These are phyloP conservation scores for Glebionis coronaria DNA, from an alignment of 129 eudicot genomes.

Conservation along the genomic window DNA sequence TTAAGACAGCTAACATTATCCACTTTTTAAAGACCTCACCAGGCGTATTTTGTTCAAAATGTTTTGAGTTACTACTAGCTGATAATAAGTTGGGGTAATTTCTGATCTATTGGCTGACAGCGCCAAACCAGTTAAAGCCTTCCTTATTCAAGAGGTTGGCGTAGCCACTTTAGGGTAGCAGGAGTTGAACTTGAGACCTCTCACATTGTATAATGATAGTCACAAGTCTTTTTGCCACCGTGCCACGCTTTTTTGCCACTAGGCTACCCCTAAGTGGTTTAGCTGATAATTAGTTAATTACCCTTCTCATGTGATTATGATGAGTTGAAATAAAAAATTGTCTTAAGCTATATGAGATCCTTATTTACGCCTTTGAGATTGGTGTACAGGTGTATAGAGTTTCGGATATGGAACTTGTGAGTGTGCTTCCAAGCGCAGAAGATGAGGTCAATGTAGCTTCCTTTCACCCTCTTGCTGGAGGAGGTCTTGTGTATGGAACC, in stretches of 20 bases:
- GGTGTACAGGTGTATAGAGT: conserved; percentile 77
- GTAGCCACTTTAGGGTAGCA: not conserved
- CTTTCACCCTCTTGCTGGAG: conserved; percentile 94
- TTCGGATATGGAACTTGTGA: conserved; percentile 98
- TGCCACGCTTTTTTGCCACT: too few species aligned
- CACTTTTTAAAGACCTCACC: too few species aligned
- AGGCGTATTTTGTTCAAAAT: too few species aligned
- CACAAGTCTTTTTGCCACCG: too few species aligned
- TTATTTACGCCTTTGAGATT: conserved; percentile 7
- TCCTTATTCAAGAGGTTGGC: not conserved
- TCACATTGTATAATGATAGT: too few species aligned
- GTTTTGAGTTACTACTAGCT: not conserved
- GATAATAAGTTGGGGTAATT: not conserved
- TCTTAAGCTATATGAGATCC: not conserved
- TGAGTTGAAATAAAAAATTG: not conserved
- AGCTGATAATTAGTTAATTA: not conserved
- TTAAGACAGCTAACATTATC: not conserved
- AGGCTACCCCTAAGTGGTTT: not conserved
- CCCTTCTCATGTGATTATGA: too few species aligned
- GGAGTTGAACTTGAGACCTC: too few species aligned
- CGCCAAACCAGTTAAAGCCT: too few species aligned
- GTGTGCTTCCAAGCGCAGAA: conserved; percentile 97
- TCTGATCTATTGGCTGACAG: too few species aligned
- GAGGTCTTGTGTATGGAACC: conserved; percentile 97
- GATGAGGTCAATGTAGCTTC: conserved; percentile 99